These are phyloP conservation scores for Psilocybe mexicana DNA, from an alignment of 1,284 basidiomycete genomes.

Conservation along the genomic window DNA sequence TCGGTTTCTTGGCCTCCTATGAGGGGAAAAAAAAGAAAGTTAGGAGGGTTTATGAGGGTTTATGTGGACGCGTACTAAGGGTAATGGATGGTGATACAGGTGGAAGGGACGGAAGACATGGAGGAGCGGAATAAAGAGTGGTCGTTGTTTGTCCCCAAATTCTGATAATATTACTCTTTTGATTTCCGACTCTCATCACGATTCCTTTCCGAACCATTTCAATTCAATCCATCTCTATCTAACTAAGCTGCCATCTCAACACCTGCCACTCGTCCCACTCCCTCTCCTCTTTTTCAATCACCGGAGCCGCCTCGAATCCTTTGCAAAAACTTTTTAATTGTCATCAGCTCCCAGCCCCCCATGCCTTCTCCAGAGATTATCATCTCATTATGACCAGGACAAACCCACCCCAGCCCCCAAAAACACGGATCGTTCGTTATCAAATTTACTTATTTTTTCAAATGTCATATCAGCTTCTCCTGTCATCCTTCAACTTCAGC, in stretches of 20 bases:
- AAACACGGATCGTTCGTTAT: not conserved
- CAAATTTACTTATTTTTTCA: not conserved
- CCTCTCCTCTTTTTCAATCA: too few relatives aligned
- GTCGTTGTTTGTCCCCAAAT: slow-evolving; percentile 18
- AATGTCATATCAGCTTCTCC: not conserved
- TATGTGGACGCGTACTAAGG: slow-evolving; percentile 15
- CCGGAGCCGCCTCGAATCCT: too few relatives aligned
- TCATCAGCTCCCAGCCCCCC: too few relatives aligned
- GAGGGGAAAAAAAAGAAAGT: not conserved
- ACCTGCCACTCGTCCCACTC: not conserved
- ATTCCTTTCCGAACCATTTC: slow-evolving; percentile 8
- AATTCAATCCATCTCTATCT: slow-evolving; percentile 8
- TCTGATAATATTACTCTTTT: slow-evolving; percentile 5
- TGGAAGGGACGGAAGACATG: slow-evolving; percentile 18
- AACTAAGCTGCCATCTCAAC: not conserved
- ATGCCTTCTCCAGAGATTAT: not conserved
- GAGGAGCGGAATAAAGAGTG: slow-evolving; percentile 22
- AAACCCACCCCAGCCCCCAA: not conserved
- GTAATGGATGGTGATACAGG: slow-evolving; percentile 16
- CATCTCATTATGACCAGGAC: not conserved
- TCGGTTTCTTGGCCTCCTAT: not conserved
- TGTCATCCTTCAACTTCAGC: not conserved
- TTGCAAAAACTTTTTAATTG: too few relatives aligned
- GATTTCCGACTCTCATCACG: slow-evolving; percentile 14
- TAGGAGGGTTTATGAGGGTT: not conserved